These are phyloP conservation scores for Macrolepiota dolichaula DNA, from an alignment of 768 basidiomycete species.

Conservation along the genomic window DNA sequence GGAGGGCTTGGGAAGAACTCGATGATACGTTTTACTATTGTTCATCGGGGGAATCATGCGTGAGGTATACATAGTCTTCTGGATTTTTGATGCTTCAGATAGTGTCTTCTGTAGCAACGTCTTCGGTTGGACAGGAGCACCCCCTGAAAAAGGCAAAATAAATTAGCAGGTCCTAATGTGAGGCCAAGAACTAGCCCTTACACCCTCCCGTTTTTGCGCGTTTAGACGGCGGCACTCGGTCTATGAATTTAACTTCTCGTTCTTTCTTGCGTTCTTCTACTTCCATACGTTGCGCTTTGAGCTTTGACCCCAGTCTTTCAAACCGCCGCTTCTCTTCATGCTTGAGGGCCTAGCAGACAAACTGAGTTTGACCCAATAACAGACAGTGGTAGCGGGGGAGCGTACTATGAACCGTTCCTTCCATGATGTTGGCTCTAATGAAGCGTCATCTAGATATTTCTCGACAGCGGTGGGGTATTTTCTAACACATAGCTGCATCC, in stretches of 20 bases:
- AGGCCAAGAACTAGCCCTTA: slow-evolving; percentile 29
- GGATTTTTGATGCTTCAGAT: slow-evolving; percentile 64
- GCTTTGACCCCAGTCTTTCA: slow-evolving; percentile 56
- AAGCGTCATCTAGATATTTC: slow-evolving; percentile 36
- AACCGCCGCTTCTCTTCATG: slow-evolving; percentile 61
- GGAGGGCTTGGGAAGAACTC: slow-evolving; percentile 33
- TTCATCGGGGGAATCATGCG: slow-evolving; percentile 56
- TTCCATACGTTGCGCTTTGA: slow-evolving; percentile 65
- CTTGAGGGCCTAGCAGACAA: slow-evolving; percentile 41
- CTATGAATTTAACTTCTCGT: slow-evolving; percentile 72
- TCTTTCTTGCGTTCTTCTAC: slow-evolving; percentile 75
- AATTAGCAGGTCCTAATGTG: slow-evolving; percentile 16
- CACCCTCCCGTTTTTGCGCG: slow-evolving; percentile 52
- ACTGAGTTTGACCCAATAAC: slow-evolving; percentile 9
- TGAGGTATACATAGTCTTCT: slow-evolving; percentile 55
- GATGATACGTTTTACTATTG: slow-evolving; percentile 41
- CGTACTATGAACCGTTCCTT: slow-evolving; percentile 67
- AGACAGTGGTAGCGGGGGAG: slow-evolving; percentile 11
- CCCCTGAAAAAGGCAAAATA: slow-evolving; percentile 28
- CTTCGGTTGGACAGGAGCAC: slow-evolving; percentile 45
- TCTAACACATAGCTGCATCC: slow-evolving; percentile 62
- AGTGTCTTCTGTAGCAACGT: slow-evolving; percentile 77
- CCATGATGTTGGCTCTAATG: slow-evolving; percentile 58
- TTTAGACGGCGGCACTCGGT: slow-evolving; percentile 63
- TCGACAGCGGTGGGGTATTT: slow-evolving; percentile 54